These are phyloP conservation scores for Talaromyces sp. DNA, from an alignment of 2,329 filamentous ascomycete genomes.

Conservation along the genomic window DNA sequence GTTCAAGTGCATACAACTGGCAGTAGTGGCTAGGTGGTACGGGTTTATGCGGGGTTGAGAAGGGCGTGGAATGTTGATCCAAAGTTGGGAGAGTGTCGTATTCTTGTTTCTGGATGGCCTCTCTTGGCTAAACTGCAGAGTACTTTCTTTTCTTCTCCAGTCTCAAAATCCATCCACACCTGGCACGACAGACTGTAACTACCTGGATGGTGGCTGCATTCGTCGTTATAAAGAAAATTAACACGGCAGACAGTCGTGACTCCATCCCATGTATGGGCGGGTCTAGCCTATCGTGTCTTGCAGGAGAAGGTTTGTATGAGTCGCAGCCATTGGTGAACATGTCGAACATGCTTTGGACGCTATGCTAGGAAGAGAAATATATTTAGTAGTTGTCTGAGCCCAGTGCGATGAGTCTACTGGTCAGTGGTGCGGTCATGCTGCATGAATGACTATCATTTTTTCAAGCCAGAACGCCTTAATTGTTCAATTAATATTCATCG, in stretches of 20 bases:
- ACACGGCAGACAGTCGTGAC: not conserved
- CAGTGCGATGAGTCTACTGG: not conserved
- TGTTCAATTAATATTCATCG: not conserved
- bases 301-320: not conserved
- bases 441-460: not conserved
- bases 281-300: slow-evolving; percentile 1
- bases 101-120: not conserved
- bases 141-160: not conserved
- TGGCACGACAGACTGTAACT: not conserved
- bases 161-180: not conserved
- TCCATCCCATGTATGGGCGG: slow-evolving; percentile 1
- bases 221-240: not conserved
- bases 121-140: not conserved
- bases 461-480: not conserved
- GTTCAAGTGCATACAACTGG: not conserved
- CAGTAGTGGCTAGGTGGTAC: not conserved
- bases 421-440: slow-evolving; percentile 3
- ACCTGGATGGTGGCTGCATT: not conserved
- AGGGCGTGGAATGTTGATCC: slow-evolving; percentile 3
- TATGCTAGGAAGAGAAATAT: not conserved
- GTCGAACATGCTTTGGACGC: not conserved
- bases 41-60: not conserved
- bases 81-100: not conserved
- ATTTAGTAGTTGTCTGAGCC: not conserved
- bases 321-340: not conserved